Evolutionary conservation across 495 filamentous ascomycete genomes (phyloP).

Genomic region (Cercophora scortea): DNA sequence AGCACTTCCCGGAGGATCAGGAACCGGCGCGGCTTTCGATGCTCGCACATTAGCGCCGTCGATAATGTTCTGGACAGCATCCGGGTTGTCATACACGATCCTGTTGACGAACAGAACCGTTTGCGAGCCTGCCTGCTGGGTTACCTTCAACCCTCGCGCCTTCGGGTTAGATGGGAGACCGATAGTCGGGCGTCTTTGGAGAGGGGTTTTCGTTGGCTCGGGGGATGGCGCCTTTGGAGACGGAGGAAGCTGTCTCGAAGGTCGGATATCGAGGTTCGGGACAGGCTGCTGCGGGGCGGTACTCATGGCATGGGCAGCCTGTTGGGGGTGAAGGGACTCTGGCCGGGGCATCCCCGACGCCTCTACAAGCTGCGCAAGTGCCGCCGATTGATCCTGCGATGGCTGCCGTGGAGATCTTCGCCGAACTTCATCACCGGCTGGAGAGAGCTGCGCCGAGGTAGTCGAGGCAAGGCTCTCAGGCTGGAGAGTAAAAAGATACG

Average conservation of each 20-base stretch:
- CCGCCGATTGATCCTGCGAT: neutral
- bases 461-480: conserved; percentile 10
- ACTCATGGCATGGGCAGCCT: neutral
- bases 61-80: conserved; percentile 37
- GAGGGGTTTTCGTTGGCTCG: conserved; percentile 29
- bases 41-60: conserved; percentile 23
- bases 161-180: conserved; percentile 44
- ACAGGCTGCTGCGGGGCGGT: neutral
- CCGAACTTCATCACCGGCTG: conserved; percentile 32
- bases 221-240: conserved; percentile 22
- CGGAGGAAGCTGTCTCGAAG: conserved; percentile 22
- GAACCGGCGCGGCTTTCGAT: conserved; percentile 12
- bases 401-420: conserved; percentile 33
- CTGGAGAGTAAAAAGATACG: conserved; percentile 5
- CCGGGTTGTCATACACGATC: conserved; percentile 42
- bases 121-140: conserved; percentile 20
- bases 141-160: conserved; percentile 30
- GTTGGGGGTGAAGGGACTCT: neutral
- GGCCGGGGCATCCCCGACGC: neutral
- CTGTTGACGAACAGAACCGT: conserved; percentile 47
- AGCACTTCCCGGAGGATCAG: conserved; percentile 15
- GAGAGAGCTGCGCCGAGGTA: conserved; percentile 37
- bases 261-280: conserved; percentile 19
- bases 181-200: conserved; percentile 39
- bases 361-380: neutral